Evolutionary conservation across 768 basidiomycete genomes (phyloP), one percentile per base, ranked within the genome.

Genomic region (Boletus huronensis): DNA sequence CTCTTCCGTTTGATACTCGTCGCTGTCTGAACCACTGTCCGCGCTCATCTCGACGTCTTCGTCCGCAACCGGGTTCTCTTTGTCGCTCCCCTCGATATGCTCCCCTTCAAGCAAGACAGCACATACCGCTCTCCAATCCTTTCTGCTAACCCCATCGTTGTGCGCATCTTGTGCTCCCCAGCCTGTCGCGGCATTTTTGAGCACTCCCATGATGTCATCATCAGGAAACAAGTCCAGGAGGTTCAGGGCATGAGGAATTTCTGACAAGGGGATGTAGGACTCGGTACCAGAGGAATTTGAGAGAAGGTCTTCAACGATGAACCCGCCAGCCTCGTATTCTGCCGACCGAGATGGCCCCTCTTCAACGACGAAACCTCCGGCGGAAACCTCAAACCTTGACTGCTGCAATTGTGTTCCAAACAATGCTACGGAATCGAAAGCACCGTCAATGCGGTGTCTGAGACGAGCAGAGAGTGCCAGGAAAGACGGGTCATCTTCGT

Each of bases 101-200:
- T 65, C 70, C 42, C 71, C 72, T 54, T 83, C 85, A 5, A 93
- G 74, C 13, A 93, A 72, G 5, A 86, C 86, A 10, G 85, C 83
- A 65, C 90, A 93, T 5, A 93, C 87, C 13, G 88, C 79, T 35
- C 87, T 80, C 87, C 88, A 93, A 64, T 92, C 90, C 28, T 83
- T 82, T 46, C 77, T 73, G 59, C 77, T 81, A 25, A 93, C 79
- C 41, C 71, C 66, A 28, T 69, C 68, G 14, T 67, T 72, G 31
- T 60, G 64, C 6, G 54, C 52, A 32, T 64, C 56, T 10, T 70
- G 71, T 13, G 70, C 73, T 45, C 69, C 70, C 90, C 90, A 91
- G 17, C 88, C 90, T 2, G 80, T 74, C 0, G 87, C 85, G 3
- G 91, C 90, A 56, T 87, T 89, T 35, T 77, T 77, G 69, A 93